These are phyloP conservation scores for Agroathelia rolfsii DNA, from an alignment of 1,284 basidiomycete genomes.

Conservation along the genomic window DNA sequence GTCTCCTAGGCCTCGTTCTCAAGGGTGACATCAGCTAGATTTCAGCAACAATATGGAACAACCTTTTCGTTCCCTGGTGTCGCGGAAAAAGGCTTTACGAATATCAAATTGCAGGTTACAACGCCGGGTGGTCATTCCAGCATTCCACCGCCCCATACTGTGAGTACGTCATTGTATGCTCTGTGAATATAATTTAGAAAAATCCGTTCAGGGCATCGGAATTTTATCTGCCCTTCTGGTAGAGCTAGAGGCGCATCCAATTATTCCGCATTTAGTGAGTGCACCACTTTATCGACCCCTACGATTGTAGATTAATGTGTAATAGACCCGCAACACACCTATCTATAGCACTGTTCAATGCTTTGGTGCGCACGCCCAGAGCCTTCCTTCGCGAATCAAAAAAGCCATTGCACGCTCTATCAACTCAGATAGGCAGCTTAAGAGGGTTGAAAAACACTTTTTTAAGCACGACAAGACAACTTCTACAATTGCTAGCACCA, in stretches of 20 bases:
- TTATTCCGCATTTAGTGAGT: constrained; percentile 25
- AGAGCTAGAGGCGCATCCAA: constrained; percentile 39
- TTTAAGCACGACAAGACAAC: constrained; percentile 23
- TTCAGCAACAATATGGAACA: constrained; percentile 24
- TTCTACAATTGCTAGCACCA: constrained; percentile 45
- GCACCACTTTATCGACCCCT: no score
- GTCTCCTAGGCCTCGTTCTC: neutral
- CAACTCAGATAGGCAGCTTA: constrained; percentile 31
- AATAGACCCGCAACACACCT: constrained; percentile 29
- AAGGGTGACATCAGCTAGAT: constrained; percentile 20
- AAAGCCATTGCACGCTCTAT: constrained; percentile 24
- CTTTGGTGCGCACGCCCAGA: constrained; percentile 21
- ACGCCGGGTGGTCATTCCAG: constrained; percentile 63
- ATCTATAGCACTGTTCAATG: constrained; percentile 25
- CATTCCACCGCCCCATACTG: constrained; percentile 47
- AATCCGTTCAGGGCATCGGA: constrained; percentile 36
- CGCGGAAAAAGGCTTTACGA: constrained; percentile 57
- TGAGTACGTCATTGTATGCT: constrained; percentile 15
- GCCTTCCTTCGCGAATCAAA: constrained; percentile 21
- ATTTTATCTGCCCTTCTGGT: constrained; percentile 42
- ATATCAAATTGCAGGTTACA: constrained; percentile 41
- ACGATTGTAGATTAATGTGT: neutral
- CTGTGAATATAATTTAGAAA: neutral
- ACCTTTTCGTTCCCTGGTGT: constrained; percentile 41
- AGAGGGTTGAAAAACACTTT: constrained; percentile 29